A percentile compares a stretch with the other conserved stretches of the same genome.
These are phyloP conservation scores for Fusarium miscanthi DNA, from an alignment of 2,329 filamentous ascomycete genomes.

Conservation along the genomic window DNA sequence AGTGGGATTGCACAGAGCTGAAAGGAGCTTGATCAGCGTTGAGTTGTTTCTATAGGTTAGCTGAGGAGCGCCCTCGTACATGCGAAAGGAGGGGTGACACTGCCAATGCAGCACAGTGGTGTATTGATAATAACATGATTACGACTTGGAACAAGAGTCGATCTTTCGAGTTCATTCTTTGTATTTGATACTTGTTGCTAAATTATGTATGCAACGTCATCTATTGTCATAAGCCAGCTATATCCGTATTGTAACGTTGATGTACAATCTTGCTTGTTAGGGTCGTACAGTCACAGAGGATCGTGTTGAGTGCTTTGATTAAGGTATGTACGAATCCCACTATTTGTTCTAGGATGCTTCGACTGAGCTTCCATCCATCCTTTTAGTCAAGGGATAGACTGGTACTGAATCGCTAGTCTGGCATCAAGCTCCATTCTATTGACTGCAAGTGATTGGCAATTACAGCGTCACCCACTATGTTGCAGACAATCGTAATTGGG, in stretches of 20 bases:
- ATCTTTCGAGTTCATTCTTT: not conserved
- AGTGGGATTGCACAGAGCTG: not conserved
- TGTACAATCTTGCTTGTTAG: not conserved
- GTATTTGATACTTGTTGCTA: not conserved
- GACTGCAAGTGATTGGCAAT: conserved; percentile 24
- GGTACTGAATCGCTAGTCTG: conserved; percentile 19
- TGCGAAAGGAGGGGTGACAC: not conserved
- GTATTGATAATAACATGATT: conserved; percentile 25
- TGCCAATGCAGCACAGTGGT: conserved; percentile 1
- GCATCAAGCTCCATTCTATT: conserved; percentile 9
- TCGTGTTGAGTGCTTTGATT: not conserved
- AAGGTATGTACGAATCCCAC: not conserved
- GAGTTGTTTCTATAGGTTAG: conserved; percentile 1
- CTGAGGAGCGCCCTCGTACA: conserved; percentile 10
- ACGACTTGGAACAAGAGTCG: not conserved
- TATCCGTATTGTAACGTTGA: not conserved
- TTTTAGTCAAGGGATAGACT: conserved; percentile 2
- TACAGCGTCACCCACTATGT: conserved; percentile 12
- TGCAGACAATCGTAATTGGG: conserved; percentile 18
- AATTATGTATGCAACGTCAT: not conserved
- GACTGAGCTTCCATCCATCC: conserved; percentile 20
- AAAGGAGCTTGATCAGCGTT: not conserved
- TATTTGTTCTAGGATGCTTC: conserved; percentile 28
- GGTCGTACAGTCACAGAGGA: not conserved
- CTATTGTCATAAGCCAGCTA: not conserved